Base-by-base conservation (phyloP, 257 asterid genomes). In the Gentiana straminea region DNA sequence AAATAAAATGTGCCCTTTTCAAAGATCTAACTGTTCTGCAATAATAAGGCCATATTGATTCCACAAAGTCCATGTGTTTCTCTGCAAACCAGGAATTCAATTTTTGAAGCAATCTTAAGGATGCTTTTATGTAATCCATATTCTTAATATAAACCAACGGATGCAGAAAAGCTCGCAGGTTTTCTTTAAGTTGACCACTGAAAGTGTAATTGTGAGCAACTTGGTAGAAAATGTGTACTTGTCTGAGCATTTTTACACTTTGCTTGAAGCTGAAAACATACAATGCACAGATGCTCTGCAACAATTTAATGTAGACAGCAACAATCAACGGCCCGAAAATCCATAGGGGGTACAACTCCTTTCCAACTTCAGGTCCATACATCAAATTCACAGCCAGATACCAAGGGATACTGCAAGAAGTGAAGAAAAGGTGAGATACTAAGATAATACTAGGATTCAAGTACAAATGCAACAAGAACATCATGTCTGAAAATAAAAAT, bases 321-420 rank as follows among this genome's bases (percentile, higher is more conserved):
- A 71, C 70, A 47, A 79, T n/a, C 44, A 90, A 61, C 24, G 98
- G 98, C 41, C 98, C 98, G 51, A 82, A 53, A 69, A 82, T 65
- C 98, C 98, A 90, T 15, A 89, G 63, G 48, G 95, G 97, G 32
- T 73, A 67, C 70, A 86, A 70, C 69, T 89, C 95, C 62, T 78
- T 84, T 0, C 88, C 77, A 56, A 84, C 94, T 64, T 77, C 77
- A 0, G 72, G 66, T 54, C 96, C 98, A 67, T 77, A 82, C 8
- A 63, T 61, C 7, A 82, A n/a, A 71, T 70, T 79, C 51, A 90
- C 82, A 0, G 70, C 83, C 32, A 80, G 75, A 69, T 77, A 90
- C 66, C 77, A 48, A 4, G 95, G 87, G 12, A 72, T 44, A 67
- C 98, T 90, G 96, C 84, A 81, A 24, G 65, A 67, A 35, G 45